Base-by-base conservation (phyloP, 148 eudicot species). In the Chenopodium formosanum region DNA sequence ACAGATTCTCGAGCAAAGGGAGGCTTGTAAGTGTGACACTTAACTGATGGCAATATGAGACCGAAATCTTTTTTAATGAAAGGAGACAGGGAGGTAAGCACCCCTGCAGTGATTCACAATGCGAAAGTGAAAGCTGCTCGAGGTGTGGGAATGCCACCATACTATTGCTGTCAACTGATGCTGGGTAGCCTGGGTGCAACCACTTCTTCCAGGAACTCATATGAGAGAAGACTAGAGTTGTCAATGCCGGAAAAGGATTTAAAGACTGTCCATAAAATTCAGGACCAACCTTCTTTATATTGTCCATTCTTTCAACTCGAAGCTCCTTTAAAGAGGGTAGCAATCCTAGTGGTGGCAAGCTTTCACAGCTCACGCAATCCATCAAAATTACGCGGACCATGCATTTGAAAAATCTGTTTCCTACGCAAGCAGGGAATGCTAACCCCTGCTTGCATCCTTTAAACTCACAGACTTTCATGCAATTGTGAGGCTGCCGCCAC, bases 331-430 rank as follows among this genome's bases (percentile, higher is more conserved):
- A 19, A 17, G 9, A 25, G n/a, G 47, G 74, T 34, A 70, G 11
- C n/a, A 19, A 48, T 9, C 74, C 74, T 17, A 70, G 23, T 37
- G 74, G 48, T 70, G 74, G 74, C 20, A 70, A 70, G 27, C 48
- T 19, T 34, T 37, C 12, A 7, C 47, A 70, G 20, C 47, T 40
- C 4, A 1, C 6, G 20, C 50, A 70, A 5, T 37, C n/a, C 17
- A 3, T 4, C 12, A 70, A 12, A 37, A 9, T 70, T 17, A 37
- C 22, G 74, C 20, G 27, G 22, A 70, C 74, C 47, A 40, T 70
- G 10, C 2, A 37, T 17, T 12, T 40, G 48, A 34, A 70, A 40
- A 48, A 70, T 3, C 50, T 23, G 20, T 37, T 40, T 37, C 74
- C 50, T n/a, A 70, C 20, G 27, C 74, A 70, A 34, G 74, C 2